These are phyloP conservation scores for Dendrostoma leiphaemia DNA, from an alignment of 2,329 filamentous ascomycete genomes.

Conservation along the genomic window DNA sequence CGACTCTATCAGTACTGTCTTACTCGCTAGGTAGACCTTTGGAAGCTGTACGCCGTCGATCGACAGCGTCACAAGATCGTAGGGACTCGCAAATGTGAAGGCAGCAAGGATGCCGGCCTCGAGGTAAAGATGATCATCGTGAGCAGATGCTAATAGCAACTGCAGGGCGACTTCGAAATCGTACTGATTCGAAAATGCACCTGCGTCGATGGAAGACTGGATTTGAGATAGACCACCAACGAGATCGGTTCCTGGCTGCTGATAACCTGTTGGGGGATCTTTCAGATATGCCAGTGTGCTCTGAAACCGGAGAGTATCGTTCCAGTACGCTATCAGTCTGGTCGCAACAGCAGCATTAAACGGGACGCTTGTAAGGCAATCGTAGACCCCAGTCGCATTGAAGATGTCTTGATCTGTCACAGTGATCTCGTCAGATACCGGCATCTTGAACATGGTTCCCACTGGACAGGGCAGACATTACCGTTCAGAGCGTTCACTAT, in stretches of 20 bases:
- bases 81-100: slow-evolving; percentile 30
- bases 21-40: slow-evolving; percentile 27
- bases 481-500: too few relatives aligned
- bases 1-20: background rate
- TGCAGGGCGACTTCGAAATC: slow-evolving; percentile 35
- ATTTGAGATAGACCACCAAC: slow-evolving; percentile 27
- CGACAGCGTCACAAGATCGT: slow-evolving; percentile 30
- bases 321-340: slow-evolving; percentile 42
- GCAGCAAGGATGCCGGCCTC: slow-evolving; percentile 27
- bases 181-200: slow-evolving; percentile 34
- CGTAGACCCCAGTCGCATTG: too few relatives aligned
- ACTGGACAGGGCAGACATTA: too few relatives aligned
- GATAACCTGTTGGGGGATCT: slow-evolving; percentile 10
- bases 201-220: slow-evolving; percentile 30
- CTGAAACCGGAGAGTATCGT: slow-evolving; percentile 34
- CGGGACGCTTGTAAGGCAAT: slow-evolving; percentile 42
- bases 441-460: too few relatives aligned
- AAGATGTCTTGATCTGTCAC: too few relatives aligned
- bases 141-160: slow-evolving; percentile 28
- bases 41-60: slow-evolving; percentile 31
- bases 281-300: slow-evolving; percentile 32
- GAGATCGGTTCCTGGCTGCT: slow-evolving; percentile 35
- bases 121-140: slow-evolving; percentile 34
- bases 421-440: too few relatives aligned
- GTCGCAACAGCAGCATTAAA: slow-evolving; percentile 42